A percentile compares a stretch with the other conserved stretches of the same genome.
These are phyloP conservation scores for Prunus persica DNA, from an alignment of 306 rosid genomes.

Conservation along the genomic window Prunus_persica_NCBIv2 NC_034013.1:15895501-15896000, in stretches of 20 bases:
- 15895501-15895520: slow-evolving; percentile 73
- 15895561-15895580: too few relatives aligned
- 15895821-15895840: not conserved
- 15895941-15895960: slow-evolving; percentile 41
- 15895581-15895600: not conserved
- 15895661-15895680: slow-evolving; percentile 48
- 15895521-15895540: not conserved
- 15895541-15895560: not conserved
- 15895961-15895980: slow-evolving; percentile 48
- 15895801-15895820: not conserved
- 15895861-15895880: not conserved
- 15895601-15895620: not conserved
- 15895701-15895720: slow-evolving; percentile 55
- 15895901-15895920: slow-evolving; percentile 34
- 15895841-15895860: not conserved
- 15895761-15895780: not conserved
- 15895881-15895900: slow-evolving; percentile 17
- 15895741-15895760: not conserved
- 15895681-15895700: slow-evolving; percentile 59
- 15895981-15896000: not conserved
- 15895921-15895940: slow-evolving; percentile 53
- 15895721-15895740: slow-evolving; percentile 55
- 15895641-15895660: slow-evolving; percentile 26
- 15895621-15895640: not conserved
- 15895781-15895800: not conserved